Evolutionary conservation across 2,329 filamentous ascomycete species (phyloP).

Genomic region (Penicillium brasilianum): DNA sequence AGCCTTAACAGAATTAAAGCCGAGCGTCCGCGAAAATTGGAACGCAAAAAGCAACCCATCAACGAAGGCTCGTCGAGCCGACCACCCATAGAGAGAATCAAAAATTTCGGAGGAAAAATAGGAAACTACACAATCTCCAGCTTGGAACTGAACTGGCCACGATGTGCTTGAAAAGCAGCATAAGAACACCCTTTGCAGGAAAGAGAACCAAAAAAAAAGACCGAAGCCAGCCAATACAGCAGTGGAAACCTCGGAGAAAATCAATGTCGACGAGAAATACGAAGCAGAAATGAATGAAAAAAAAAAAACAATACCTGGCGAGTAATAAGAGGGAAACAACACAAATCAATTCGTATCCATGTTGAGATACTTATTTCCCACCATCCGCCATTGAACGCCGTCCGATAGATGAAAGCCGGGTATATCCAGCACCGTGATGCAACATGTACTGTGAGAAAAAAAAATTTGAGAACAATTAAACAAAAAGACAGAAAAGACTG

Average conservation of each 20-base stretch:
- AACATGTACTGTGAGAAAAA: slow-evolving; percentile 46
- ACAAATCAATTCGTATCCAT: slow-evolving; percentile 27
- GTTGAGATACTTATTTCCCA: slow-evolving; percentile 33
- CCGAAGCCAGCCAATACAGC: slow-evolving; percentile 28
- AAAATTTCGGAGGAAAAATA: not conserved
- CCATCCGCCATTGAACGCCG: slow-evolving; percentile 39
- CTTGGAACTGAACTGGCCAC: not conserved
- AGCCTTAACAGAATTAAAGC: not conserved
- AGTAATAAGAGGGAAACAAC: slow-evolving; percentile 16
- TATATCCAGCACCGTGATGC: slow-evolving; percentile 57
- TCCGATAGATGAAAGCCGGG: slow-evolving; percentile 52
- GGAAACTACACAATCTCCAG: not conserved
- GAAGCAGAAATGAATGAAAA: slow-evolving; percentile 8
- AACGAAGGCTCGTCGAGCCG: slow-evolving; percentile 1
- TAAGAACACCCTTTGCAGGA: slow-evolving; percentile 11
- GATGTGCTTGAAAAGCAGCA: not conserved
- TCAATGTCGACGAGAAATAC: not conserved
- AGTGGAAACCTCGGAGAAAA: slow-evolving; percentile 22
- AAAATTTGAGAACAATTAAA: slow-evolving; percentile 5
- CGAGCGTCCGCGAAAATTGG: not conserved
- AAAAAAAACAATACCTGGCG: slow-evolving; percentile 19
- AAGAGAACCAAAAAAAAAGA: slow-evolving; percentile 6
- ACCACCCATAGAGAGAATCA: not conserved
- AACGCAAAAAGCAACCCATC: not conserved
- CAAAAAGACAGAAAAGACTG: slow-evolving; percentile 17